phyloP scores from a whole-genome alignment of 2,329 filamentous ascomycete species.

The Colletotrichum lini region DNA sequence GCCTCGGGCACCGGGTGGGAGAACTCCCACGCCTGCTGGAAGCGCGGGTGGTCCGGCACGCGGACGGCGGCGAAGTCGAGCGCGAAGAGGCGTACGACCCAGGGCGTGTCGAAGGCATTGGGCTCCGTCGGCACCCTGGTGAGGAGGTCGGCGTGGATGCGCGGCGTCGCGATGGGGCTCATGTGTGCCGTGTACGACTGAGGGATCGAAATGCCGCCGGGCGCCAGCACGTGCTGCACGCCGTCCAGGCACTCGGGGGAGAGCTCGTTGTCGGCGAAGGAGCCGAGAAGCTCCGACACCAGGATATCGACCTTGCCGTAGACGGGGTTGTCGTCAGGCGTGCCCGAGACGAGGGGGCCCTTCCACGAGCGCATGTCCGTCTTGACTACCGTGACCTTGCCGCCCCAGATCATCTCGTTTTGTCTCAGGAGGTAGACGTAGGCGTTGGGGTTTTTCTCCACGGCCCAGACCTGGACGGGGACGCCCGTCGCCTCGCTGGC shows the following conservation, averaged over 20 bases:
- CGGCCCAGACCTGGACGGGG: conserved; percentile 87
- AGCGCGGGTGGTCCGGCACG: conserved; percentile 70
- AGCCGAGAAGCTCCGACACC: conserved; percentile 93
- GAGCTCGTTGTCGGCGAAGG: conserved; percentile 97
- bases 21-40: conserved; percentile 87
- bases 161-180: conserved; percentile 91
- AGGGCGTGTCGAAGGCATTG: conserved; percentile 89
- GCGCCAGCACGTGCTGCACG: conserved; percentile 88
- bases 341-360: conserved; percentile 74
- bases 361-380: conserved; percentile 98
- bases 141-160: conserved; percentile 85
- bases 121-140: conserved; percentile 73
- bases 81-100: conserved; percentile 93
- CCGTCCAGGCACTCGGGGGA: conserved; percentile 97
- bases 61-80: conserved; percentile 82
- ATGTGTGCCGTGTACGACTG: conserved; percentile 93
- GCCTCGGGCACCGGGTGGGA: conserved; percentile 77
- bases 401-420: conserved; percentile 85
- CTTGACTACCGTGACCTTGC: conserved; percentile 88
- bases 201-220: conserved; percentile 93
- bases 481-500: conserved; percentile 85
- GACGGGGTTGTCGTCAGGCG: conserved; percentile 59
- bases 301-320: conserved; percentile 88
- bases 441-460: conserved; percentile 99
- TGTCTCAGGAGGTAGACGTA: conserved; percentile 93